phyloP scores from a whole-genome alignment of 1,284 basidiomycete genomes.

The Puccinia triticina region DNA sequence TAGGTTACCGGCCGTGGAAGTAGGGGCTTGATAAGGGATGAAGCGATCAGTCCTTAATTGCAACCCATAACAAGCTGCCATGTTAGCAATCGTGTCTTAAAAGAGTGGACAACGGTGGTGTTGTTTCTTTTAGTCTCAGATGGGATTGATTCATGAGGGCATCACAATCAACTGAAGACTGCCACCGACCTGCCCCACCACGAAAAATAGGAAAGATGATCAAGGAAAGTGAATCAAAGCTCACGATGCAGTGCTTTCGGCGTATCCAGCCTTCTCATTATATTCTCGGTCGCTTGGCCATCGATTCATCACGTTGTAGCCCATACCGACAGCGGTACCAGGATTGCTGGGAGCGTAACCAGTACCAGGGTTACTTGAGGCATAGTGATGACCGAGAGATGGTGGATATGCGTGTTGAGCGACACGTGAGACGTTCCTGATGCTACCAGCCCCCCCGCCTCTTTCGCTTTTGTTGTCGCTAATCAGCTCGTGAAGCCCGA shows the following conservation, averaged over 20 bases:
- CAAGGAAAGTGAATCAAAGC: neutral
- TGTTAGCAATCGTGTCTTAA: neutral
- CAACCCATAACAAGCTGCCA: conserved; percentile 7
- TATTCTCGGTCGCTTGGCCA: conserved; percentile 44
- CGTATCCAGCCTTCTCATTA: conserved; percentile 41
- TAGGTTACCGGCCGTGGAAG: conserved; percentile 4
- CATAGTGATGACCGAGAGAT: conserved; percentile 9
- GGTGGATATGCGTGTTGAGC: conserved; percentile 42
- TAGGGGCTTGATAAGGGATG: conserved; percentile 43
- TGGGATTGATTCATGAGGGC: neutral
- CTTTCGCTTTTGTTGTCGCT: conserved; percentile 14
- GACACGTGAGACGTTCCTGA: neutral
- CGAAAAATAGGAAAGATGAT: neutral
- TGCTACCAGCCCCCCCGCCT: neutral
- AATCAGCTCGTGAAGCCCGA: conserved; percentile 73
- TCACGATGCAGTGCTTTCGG: conserved; percentile 49
- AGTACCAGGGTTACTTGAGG: neutral
- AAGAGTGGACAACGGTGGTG: neutral
- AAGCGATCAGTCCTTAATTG: conserved; percentile 48
- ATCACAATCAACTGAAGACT: neutral
- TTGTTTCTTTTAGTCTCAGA: neutral
- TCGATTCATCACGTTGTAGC: conserved; percentile 28
- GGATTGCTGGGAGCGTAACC: neutral
- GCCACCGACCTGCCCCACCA: neutral
- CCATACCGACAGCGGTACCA: neutral